Evolutionary conservation across 257 asterid genomes (phyloP), one percentile per base, ranked within the genome.

Genomic region (Parsonsia alboflavescens): DNA sequence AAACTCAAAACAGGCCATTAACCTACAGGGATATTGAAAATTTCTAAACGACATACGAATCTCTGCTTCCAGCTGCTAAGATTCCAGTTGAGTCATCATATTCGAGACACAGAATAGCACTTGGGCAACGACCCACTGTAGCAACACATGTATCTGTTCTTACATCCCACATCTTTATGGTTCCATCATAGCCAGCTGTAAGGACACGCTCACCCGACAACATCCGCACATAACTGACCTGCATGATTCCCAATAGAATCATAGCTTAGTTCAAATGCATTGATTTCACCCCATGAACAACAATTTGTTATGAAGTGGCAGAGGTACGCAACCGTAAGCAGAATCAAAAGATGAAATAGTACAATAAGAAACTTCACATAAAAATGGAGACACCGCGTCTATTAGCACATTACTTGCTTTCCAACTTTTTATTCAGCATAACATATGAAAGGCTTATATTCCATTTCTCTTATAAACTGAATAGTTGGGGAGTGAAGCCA

Each of bases 101-200:
- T 75, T 92, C 97, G 89, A 94, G 89, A 79, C 99, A 92, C 79
- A 94, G 97, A 81, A 94, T 82, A 78, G 98, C 97, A 86, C 97
- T 86, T 21, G 95, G 82, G 86, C 90, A 89, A 72, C 93, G 97
- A 57, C 97, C 99, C 79, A 94, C 97, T 4, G 97, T 94, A 72
- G 98, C 99, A 76, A 94, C 99, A 87, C 99, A 94, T 73, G 99
- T 81, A 82, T 94, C 99, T 36, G 96, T 94, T 73, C 99, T 88
- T 56, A 94, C 99, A 82, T 94, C 99, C 99, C 99, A 94, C 99
- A 94, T 94, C 88, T 90, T 94, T 82, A 94, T 89, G 79, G 96
- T 90, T 65, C 99, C 99, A 82, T 94, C 99, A 87, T 91, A 96
- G 77, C 92, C 90, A 73, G 99, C 99, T 49, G 99, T 82, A 82